Base-by-base conservation (phyloP, 176 grass and related monocot species). In the Tuctoria greenei region DNA sequence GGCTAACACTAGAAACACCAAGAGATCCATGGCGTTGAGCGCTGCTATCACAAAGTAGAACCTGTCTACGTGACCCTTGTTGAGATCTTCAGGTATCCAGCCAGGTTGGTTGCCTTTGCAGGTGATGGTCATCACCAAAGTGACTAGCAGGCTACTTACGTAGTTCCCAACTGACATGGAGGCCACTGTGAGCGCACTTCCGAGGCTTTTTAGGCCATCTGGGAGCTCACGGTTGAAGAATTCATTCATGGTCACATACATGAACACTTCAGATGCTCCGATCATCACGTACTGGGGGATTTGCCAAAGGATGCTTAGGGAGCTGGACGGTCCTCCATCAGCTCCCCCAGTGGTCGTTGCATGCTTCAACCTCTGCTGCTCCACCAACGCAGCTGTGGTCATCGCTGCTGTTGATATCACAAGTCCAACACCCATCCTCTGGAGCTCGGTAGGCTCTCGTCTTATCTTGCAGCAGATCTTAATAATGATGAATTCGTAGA, bases 151-250 rank as follows among this genome's bases (percentile, higher is more conserved):
- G 64, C 64, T 80, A 56, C 85, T 90, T 0, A 64, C 39, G 17
- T 80, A 94, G 66, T 71, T 94, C 61, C 88, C 91, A 1, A 82
- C 78, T 1, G 91, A 88, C 68, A 93, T 93, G 8, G 88, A 90
- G 20, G 91, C 88, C 50, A 90, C 79, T 24, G 73, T 86, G 3
- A 94, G 71, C 1, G 92, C 88, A 27, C 92, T 91, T 1, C 82
- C 88, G 26, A 91, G 87, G 92, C 88, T 94, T 26, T 76, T 79
- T 16, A 94, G 46, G 12, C 85, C 75, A 10, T 94, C 82, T 0
- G 92, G 92, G 12, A 78, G 73, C 83, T 94, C 76, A n/a, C 76
- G 42, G 70, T 94, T 94, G 83, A 94, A 94, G 75, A 94, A 91
- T 34, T 94, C 88, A 36, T 87, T 84, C 85, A 88, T 86, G 16